Evolutionary conservation across 176 grass and related monocot species (phyloP).

Genomic region (Carex parvula): DNA sequence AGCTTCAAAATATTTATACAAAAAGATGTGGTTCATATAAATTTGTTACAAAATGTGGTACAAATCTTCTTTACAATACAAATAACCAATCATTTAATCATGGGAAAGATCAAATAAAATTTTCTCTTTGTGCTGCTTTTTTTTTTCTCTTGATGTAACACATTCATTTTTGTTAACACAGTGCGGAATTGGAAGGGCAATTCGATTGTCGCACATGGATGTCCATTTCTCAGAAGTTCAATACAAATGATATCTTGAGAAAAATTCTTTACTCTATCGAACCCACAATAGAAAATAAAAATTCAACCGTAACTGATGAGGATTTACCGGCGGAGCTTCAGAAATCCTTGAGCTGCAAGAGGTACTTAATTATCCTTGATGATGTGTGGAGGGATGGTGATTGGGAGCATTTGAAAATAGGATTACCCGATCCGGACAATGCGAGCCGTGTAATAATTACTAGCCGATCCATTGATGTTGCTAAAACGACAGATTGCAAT

Average conservation of each 20-base stretch:
- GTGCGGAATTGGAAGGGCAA: neutral
- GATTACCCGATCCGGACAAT: neutral
- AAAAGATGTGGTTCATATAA: no score
- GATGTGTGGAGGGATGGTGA: neutral
- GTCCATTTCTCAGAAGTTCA: constrained; percentile 1
- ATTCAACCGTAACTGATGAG: neutral
- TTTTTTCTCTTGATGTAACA: neutral
- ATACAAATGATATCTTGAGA: neutral
- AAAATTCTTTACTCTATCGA: neutral
- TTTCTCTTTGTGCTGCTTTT: neutral
- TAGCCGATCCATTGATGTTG: neutral
- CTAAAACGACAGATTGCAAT: neutral
- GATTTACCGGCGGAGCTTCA: neutral
- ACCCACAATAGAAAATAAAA: neutral
- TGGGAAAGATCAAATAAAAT: neutral
- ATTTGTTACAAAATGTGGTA: no score
- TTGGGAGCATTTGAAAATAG: neutral
- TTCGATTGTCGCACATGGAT: neutral
- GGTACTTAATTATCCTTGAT: neutral
- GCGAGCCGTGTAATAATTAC: neutral
- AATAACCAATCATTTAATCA: neutral
- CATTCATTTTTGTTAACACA: neutral
- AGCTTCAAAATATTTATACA: no score
- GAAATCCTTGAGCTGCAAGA: neutral
- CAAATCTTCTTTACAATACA: neutral